These are phyloP conservation scores for Trichosporon sp. DNA, from an alignment of 1,284 basidiomycete genomes.

Conservation along the genomic window DNA sequence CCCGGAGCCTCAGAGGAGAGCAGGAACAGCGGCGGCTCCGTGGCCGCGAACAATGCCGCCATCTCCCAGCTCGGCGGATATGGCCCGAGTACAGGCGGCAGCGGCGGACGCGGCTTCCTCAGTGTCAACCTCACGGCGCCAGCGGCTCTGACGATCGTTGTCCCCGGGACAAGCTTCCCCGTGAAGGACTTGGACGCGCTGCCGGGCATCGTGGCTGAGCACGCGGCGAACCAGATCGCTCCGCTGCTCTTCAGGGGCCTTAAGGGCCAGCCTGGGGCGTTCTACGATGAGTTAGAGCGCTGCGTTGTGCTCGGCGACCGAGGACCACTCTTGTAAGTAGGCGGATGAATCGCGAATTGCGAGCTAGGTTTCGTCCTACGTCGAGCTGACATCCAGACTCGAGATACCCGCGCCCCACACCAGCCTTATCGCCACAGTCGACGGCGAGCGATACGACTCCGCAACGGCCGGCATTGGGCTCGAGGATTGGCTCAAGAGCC, in stretches of 20 bases:
- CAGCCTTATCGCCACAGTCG: conserved; percentile 8
- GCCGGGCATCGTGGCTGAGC: conserved; percentile 20
- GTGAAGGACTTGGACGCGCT: conserved; percentile 28
- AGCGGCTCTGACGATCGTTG: conserved; percentile 11
- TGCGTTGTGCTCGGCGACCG: conserved; percentile 15
- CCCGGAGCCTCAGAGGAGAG: not conserved
- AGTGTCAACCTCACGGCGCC: conserved; percentile 22
- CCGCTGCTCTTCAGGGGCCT: conserved; percentile 2
- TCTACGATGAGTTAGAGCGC: conserved; percentile 33
- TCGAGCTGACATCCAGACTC: conserved; percentile 10
- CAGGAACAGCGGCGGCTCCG: not conserved
- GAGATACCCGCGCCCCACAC: conserved; percentile 9
- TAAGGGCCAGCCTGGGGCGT: conserved; percentile 10
- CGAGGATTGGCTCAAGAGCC: conserved; percentile 10
- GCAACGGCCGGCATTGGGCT: not conserved
- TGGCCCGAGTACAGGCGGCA: conserved; percentile 16
- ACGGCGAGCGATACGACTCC: conserved; percentile 10
- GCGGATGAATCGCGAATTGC: too few species aligned
- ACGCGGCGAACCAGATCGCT: conserved; percentile 23
- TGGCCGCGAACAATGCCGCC: not conserved
- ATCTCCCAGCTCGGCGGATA: not conserved
- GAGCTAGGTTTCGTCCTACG: not conserved
- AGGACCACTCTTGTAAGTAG: conserved; percentile 22
- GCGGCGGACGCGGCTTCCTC: conserved; percentile 3
- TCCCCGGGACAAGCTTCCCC: conserved; percentile 27